Evolutionary conservation across 1,139 yeast genomes (phyloP), one percentile per base, ranked within the genome.

Genomic region (Yamadazyma dendronema): DNA sequence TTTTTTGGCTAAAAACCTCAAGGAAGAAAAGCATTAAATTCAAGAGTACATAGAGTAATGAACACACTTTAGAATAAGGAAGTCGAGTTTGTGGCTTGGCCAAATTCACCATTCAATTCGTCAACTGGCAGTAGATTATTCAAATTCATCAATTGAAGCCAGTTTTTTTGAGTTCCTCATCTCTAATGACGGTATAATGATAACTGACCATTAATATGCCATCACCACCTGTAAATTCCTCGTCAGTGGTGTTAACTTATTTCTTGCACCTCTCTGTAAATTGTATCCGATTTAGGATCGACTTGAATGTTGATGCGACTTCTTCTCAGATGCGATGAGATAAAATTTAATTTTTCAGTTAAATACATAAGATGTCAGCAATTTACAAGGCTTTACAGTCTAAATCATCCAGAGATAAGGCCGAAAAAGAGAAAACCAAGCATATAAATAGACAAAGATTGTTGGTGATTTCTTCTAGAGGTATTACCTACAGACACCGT

Each of bases 401-500:
- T 41, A 71, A 72, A 49, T 46, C 63, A 37, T 66, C 65, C 36
- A 68, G 64, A 51, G 74, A 65, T 35, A 54, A 64, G 17, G 54
- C 72, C n/a, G 79, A 72, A 36, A 72, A 68, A 54, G 79, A 72
- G 35, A 73, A 69, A 54, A 58, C 74, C 49, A 69, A 73, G 49
- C 79, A 78, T 56, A 74, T 79, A 61, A 85, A 85, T 60, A 81
- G 83, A 62, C 95, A 86, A 61, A 77, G 92, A 53, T 86, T 89
- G 35, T 71, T 92, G 46, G 76, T 92, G 46, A 86, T 92, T 55
- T 86, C 97, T 4, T 89, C 97, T 30, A 79, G 99, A 61, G 98
- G 98, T 47, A 87, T 90, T 40, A 90, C 90, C 30, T 87, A 73
- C 62, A 82, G 98, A 67, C 98, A 92, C 59, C 90, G 99, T 57